Percentiles rank a stretch among this genome's conserved stretches.
phyloP scores from a whole-genome alignment of 345 rosid species.

The Linum trigynum region DNA sequence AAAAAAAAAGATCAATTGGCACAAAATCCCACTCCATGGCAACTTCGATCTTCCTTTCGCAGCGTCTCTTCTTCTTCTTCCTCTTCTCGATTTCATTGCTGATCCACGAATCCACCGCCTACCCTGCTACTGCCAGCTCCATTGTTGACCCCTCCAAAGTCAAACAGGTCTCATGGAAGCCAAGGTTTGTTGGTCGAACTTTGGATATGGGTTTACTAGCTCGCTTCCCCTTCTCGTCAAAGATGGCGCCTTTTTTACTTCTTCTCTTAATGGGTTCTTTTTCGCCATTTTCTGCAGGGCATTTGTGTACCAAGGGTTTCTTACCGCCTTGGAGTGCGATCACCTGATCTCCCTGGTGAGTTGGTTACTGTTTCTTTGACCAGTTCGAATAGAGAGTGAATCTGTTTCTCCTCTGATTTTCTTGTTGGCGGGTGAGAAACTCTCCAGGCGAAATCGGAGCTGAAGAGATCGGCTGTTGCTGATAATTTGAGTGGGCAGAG shows the following conservation, averaged over 20 bases:
- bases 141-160: conserved; percentile 71
- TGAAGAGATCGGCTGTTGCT: conserved; percentile 92
- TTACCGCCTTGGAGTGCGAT: conserved; percentile 90
- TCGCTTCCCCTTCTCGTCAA: background rate
- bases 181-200: conserved; percentile 35
- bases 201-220: too few relatives aligned
- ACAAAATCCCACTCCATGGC: background rate
- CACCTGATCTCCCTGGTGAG: conserved; percentile 83
- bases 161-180: conserved; percentile 80
- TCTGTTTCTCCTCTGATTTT: background rate
- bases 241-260: background rate
- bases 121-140: conserved; percentile 47
- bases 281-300: conserved; percentile 41
- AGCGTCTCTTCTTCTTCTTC: conserved; percentile 20
- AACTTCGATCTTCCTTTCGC: conserved; percentile 2
- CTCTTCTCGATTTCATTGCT: conserved; percentile 27
- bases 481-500: conserved; percentile 77
- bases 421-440: background rate
- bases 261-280: background rate
- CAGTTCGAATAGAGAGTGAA: background rate
- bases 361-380: background rate
- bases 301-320: conserved; percentile 80
- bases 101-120: conserved; percentile 30
- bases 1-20: background rate
- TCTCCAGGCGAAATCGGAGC: conserved; percentile 68